Percentiles rank a stretch among this genome's conserved stretches.
Evolutionary conservation across 306 rosid genomes (phyloP).

Genomic region (Sicyos edulis): DNA sequence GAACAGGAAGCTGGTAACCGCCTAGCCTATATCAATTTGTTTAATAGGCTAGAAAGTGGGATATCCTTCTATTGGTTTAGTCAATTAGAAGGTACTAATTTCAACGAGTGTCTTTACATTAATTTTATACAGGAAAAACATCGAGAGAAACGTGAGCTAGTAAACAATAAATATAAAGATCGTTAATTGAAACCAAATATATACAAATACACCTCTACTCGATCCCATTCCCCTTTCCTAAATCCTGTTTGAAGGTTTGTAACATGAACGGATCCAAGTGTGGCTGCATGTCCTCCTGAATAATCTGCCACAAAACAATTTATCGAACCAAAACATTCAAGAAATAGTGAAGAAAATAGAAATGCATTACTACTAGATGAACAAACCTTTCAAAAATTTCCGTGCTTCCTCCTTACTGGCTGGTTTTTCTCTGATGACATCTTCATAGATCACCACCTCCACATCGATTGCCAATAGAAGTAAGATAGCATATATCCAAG

Average conservation of each 20-base stretch:
- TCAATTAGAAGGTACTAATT: not conserved
- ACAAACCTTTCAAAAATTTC: slow-evolving; percentile 71
- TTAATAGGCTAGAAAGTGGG: not conserved
- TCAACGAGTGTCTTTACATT: too few species aligned
- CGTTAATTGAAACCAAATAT: not conserved
- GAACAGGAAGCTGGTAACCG: not conserved
- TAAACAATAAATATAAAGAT: not conserved
- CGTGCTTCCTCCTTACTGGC: slow-evolving; percentile 85
- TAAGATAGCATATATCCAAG: slow-evolving; percentile 31
- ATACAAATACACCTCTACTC: slow-evolving; percentile 55
- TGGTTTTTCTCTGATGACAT: slow-evolving; percentile 87
- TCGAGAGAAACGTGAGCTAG: not conserved
- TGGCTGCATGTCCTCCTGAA: slow-evolving; percentile 77
- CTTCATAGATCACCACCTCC: slow-evolving; percentile 99
- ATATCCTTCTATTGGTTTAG: not conserved
- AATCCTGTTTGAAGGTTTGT: slow-evolving; percentile 86
- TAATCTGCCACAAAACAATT: slow-evolving; percentile 73
- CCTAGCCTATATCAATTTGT: not conserved
- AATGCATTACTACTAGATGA: slow-evolving; percentile 12
- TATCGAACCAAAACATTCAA: slow-evolving; percentile 2
- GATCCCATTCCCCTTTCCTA: slow-evolving; percentile 82
- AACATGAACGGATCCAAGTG: slow-evolving; percentile 81
- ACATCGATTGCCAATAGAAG: slow-evolving; percentile 47
- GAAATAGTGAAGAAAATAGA: slow-evolving; percentile 1
- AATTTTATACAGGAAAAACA: not conserved